Evolutionary conservation across 1,284 basidiomycete species (phyloP).

Genomic region (Taiwanofungus camphoratus): DNA sequence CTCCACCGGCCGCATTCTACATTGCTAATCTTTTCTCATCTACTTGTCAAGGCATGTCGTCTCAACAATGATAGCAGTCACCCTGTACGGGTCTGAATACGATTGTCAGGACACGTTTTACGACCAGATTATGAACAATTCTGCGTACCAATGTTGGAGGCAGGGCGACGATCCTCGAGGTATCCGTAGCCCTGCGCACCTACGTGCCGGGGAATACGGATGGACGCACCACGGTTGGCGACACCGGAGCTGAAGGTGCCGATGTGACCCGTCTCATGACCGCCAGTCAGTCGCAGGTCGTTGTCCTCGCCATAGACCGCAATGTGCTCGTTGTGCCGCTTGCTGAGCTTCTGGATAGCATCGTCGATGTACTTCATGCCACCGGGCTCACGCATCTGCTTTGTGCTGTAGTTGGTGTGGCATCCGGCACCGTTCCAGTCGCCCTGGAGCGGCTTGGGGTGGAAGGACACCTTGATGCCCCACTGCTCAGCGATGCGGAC

Average conservation of each 20-base stretch:
- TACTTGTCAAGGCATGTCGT: slow-evolving; percentile 61
- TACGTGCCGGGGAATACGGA: slow-evolving; percentile 91
- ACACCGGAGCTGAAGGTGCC: slow-evolving; percentile 91
- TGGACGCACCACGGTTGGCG: slow-evolving; percentile 96
- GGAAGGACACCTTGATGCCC: slow-evolving; percentile 97
- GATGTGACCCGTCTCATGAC: slow-evolving; percentile 97
- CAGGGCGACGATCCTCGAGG: slow-evolving; percentile 93
- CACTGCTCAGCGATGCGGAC: slow-evolving; percentile 96
- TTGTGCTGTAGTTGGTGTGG: slow-evolving; percentile 93
- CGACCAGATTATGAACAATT: too few species aligned
- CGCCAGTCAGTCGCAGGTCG: slow-evolving; percentile 88
- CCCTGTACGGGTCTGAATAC: slow-evolving; percentile 81
- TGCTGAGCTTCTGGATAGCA: slow-evolving; percentile 87
- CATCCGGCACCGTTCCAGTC: slow-evolving; percentile 99
- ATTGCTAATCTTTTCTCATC: slow-evolving; percentile 5
- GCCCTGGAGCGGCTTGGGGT: slow-evolving; percentile 96
- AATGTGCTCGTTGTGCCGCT: slow-evolving; percentile 87
- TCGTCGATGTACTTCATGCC: slow-evolving; percentile 94
- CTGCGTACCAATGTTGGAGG: slow-evolving; percentile 94
- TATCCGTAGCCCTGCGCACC: slow-evolving; percentile 92
- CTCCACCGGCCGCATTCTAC: slow-evolving; percentile 10
- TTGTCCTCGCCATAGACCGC: slow-evolving; percentile 97
- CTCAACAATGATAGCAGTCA: slow-evolving; percentile 88
- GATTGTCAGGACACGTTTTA: too few species aligned
- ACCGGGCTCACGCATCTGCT: slow-evolving; percentile 87